Conservation (phyloP, 2,329 filamentous ascomycete species). For the Teratosphaeria nubilosa region DNA sequence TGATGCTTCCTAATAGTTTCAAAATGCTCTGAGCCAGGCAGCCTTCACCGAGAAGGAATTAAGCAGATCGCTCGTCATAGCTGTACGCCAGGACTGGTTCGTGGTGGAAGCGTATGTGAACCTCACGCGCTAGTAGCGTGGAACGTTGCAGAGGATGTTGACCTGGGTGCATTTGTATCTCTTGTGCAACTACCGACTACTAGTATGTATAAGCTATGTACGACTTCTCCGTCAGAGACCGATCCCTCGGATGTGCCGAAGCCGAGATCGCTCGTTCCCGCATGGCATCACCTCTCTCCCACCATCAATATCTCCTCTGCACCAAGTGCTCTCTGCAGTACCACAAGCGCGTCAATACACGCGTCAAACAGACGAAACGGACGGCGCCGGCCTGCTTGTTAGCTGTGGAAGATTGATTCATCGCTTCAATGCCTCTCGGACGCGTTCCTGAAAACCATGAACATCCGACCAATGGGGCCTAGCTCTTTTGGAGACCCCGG, state of each 20-base stretch:
- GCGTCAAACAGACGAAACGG: background rate
- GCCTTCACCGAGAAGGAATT: too few relatives aligned
- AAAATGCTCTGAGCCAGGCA: too few relatives aligned
- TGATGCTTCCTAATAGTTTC: too few relatives aligned
- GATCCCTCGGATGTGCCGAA: background rate
- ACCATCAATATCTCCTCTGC: background rate
- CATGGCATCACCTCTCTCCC: background rate
- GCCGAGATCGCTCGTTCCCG: background rate
- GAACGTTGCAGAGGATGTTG: too few relatives aligned
- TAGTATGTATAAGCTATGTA: too few relatives aligned
- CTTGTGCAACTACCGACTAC: too few relatives aligned
- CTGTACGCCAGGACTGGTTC: too few relatives aligned
- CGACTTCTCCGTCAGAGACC: background rate
- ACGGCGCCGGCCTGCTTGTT: background rate
- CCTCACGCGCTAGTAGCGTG: too few relatives aligned
- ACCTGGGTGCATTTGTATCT: too few relatives aligned
- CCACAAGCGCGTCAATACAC: background rate
- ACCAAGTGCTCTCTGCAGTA: background rate
- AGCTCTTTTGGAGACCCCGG: background rate
- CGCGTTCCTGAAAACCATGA: background rate
- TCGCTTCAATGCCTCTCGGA: background rate
- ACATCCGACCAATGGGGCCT: background rate
- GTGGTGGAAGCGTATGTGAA: too few relatives aligned
- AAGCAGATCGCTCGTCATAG: too few relatives aligned
- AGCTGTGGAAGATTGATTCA: background rate